Base-by-base conservation (phyloP, 2,329 filamentous ascomycete species). In the Cladosporium halotolerans region DNA sequence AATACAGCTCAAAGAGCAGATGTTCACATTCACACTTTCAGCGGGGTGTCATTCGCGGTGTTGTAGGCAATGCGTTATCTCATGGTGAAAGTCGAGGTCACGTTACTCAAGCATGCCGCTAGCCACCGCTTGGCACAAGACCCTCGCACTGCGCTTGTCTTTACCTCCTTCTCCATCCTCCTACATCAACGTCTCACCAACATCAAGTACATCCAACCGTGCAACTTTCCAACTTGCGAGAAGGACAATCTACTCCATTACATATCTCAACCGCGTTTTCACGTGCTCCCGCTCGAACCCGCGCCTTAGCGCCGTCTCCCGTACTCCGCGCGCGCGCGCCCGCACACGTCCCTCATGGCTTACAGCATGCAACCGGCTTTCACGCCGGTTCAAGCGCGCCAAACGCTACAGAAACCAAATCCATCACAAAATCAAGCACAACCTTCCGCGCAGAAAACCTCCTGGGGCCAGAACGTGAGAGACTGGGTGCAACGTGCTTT, bases 401-500 rank as follows among this genome's bases (percentile, higher is more conserved):
- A 70, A 13, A 66, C 68, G 18, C 66, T 74, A 54, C 61, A 64
- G 18, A 57, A 57, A 44, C 18, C 46, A 49, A 36, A 36, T 47
- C 58, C 61, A 45, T 48, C 54, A 28, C 55, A 59, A 8, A 38
- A 40, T n/a, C 44, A 57, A 23, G 44, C 60, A 41, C 54, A 58
- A 14, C 44, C 58, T 33, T 43, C 62, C 18, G 57, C 74, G 46
- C 68, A 78, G 66, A 88, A 86, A 74, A 84, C 86, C 63, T 82
- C 86, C 62, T 97, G 48, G 48, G 13, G 9, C 42, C 14, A 81
- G 41, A 81, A 85, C n/a, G 89, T 97, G 56, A 87, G 90, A 62
- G 77, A 80, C 60, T 97, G 96, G 73, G 92, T 97, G 32, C 86
- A 90, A 65, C 84, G 90, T 65, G 91, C 90, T 23, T 97, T 88